These are phyloP conservation scores for Coemansia sp. DNA, from an alignment of 371 early-diverging fungal species.

Conservation along the genomic window DNA sequence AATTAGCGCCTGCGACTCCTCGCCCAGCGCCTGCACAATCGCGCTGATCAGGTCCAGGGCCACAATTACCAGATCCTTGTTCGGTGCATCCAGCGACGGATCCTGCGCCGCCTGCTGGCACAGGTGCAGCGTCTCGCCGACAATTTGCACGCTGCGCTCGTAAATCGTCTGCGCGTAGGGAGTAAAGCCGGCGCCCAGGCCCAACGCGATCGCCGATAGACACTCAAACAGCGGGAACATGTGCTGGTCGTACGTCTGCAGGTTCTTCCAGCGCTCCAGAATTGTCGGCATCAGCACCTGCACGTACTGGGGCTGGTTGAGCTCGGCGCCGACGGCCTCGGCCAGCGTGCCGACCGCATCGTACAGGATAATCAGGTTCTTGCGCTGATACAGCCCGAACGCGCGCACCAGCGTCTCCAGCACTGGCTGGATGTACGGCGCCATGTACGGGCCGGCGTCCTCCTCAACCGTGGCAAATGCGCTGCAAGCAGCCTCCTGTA, in stretches of 20 bases:
- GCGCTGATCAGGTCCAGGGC: constrained; percentile 92
- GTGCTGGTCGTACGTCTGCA: constrained; percentile 78
- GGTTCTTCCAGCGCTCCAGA: constrained; percentile 74
- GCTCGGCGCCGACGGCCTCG: constrained; percentile 78
- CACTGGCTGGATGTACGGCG: constrained; percentile 82
- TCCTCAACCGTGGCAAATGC: constrained; percentile 93
- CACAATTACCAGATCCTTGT: constrained; percentile 93
- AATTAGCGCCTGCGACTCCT: constrained; percentile 72
- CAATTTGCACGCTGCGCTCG: constrained; percentile 80
- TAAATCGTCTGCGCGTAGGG: constrained; percentile 84
- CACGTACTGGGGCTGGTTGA: constrained; percentile 75
- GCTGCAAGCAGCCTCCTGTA: constrained; percentile 94
- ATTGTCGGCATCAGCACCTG: constrained; percentile 82
- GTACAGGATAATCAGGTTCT: constrained; percentile 86
- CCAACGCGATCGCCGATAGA: constrained; percentile 82
- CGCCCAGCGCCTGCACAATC: constrained; percentile 86
- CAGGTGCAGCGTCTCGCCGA: constrained; percentile 71
- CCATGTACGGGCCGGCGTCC: constrained; percentile 72
- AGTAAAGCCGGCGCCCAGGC: constrained; percentile 80
- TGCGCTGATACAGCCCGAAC: constrained; percentile 81
- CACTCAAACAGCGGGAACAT: constrained; percentile 94
- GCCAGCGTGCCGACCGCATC: constrained; percentile 94
- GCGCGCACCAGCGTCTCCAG: constrained; percentile 73
- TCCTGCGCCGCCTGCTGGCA: constrained; percentile 63
- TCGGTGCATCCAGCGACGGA: constrained; percentile 69